Conservation (phyloP, 2,329 filamentous ascomycete species). For the Fusarium phyllophilum region DNA sequence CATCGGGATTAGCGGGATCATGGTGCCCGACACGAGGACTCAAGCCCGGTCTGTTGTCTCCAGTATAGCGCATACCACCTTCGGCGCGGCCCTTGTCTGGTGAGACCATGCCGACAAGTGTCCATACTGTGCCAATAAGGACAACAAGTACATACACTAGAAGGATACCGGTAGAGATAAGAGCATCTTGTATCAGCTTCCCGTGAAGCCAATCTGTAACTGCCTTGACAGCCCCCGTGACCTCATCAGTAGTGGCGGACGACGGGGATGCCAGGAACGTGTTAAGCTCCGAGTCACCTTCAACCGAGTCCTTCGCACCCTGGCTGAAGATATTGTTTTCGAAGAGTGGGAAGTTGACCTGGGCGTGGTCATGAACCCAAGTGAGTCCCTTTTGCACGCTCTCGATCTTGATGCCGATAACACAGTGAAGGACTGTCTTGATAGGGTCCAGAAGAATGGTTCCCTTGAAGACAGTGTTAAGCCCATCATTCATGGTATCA, state of each 20-base stretch:
- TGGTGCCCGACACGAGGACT: conserved; percentile 41
- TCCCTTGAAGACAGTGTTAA: conserved; percentile 82
- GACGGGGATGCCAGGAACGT: conserved; percentile 83
- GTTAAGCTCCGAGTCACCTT: conserved; percentile 67
- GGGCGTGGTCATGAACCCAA: conserved; percentile 89
- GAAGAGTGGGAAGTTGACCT: conserved; percentile 82
- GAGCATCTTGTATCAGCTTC: conserved; percentile 77
- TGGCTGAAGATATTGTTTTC: conserved; percentile 84
- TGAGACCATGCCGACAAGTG: conserved; percentile 67
- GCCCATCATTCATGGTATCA: conserved; percentile 75
- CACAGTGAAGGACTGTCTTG: conserved; percentile 81
- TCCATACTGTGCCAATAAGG: conserved; percentile 76
- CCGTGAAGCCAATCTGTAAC: conserved; percentile 75
- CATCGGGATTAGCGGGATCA: conserved; percentile 32
- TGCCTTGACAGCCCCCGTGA: conserved; percentile 77
- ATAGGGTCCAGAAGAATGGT: conserved; percentile 84
- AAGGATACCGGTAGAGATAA: conserved; percentile 80
- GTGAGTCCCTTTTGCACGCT: conserved; percentile 88
- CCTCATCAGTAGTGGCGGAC: conserved; percentile 79
- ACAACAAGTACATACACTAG: conserved; percentile 82
- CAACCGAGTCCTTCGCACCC: conserved; percentile 72
- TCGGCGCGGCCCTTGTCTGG: conserved; percentile 66
- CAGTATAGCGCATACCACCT: conserved; percentile 60
- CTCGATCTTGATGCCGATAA: conserved; percentile 88
- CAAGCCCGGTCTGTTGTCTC: conserved; percentile 44